Conservation (phyloP, 257 asterid genomes). For the Asclepias syriaca region DNA sequence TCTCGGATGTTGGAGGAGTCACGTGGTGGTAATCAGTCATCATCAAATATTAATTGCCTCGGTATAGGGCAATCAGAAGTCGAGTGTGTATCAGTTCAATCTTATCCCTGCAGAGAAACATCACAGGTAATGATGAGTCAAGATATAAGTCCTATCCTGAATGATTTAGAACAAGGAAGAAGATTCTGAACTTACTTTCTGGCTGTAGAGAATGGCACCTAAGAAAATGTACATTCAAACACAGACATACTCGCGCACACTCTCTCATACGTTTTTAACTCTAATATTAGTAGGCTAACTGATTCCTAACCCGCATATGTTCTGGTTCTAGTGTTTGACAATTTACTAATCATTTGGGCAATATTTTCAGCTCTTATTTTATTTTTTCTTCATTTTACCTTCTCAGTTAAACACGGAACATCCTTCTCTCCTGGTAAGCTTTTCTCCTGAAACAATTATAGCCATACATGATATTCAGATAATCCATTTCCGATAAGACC, state of each 20-base stretch:
- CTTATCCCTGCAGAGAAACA: conserved; percentile 19
- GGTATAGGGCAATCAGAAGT: conserved; percentile 36
- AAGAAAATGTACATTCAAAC: neutral
- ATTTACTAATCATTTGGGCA: neutral
- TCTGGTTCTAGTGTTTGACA: neutral
- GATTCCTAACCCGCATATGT: neutral
- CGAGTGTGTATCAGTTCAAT: conserved; percentile 35
- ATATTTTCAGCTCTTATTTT: neutral
- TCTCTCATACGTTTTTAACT: neutral
- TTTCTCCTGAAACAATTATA: no score
- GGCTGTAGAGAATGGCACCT: conserved; percentile 5
- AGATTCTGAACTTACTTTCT: conserved; percentile 25
- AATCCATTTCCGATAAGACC: neutral
- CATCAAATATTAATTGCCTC: conserved; percentile 29
- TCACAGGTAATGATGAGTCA: conserved; percentile 18
- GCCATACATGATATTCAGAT: neutral
- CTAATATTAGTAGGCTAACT: neutral
- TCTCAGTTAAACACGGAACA: neutral
- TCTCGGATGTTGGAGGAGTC: conserved; percentile 72
- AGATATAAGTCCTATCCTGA: conserved; percentile 27
- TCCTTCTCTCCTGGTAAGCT: neutral
- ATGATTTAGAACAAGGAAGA: conserved; percentile 40
- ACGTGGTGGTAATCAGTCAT: conserved; percentile 30
- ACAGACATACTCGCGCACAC: neutral
- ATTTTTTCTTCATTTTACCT: neutral